Base-by-base conservation (phyloP, 768 basidiomycete genomes). In the Trametes coccinea region DNA sequence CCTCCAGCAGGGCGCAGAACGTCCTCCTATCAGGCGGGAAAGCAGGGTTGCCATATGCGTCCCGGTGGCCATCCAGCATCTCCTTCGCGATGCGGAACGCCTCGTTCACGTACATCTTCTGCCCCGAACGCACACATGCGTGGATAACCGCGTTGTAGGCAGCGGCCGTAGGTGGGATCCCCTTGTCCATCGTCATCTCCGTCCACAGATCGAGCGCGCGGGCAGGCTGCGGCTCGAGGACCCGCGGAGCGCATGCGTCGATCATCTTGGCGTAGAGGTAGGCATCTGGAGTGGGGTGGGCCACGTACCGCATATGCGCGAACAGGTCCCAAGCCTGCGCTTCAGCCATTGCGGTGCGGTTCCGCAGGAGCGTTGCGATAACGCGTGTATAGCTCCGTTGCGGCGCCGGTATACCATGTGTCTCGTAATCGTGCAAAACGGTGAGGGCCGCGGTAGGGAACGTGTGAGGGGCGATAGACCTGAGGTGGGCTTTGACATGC, bases 321-420 rank as follows among this genome's bases (percentile, higher is more conserved):
- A 93, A 98, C 43, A 98, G 82, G 70, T 98, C 93, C 93, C 93
- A 97, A 2, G 92, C 95, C 62, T 92, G 88, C 0, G 91, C 89
- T 34, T 82, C 83, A 2, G 83, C 84, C 1, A 72, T 40, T 68
- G 74, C 37, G 10, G 76, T 74, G 7, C 76, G 78, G 30, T 78
- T 76, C 45, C 78, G 77, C 66, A 83, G 84, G 37, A 87, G 86
- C 47, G 79, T 73, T 5, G 77, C 76, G 60, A 96, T 89, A 49
- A 88, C 74, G 22, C 84, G 78, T 8, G 85, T 86, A 73, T 98
- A 97, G 0, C 90, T 84, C 43, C 79, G 79, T 70, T 92, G 85
- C 0, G 93, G 88, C 0, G 90, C 86, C 2, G 86, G 82, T 34
- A 79, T 72, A 14, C 80, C 81, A 55, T 81, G 77, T 2, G 73